phyloP scores from a whole-genome alignment of 1,284 basidiomycete genomes.

The Ganoderma multipileum region DNA sequence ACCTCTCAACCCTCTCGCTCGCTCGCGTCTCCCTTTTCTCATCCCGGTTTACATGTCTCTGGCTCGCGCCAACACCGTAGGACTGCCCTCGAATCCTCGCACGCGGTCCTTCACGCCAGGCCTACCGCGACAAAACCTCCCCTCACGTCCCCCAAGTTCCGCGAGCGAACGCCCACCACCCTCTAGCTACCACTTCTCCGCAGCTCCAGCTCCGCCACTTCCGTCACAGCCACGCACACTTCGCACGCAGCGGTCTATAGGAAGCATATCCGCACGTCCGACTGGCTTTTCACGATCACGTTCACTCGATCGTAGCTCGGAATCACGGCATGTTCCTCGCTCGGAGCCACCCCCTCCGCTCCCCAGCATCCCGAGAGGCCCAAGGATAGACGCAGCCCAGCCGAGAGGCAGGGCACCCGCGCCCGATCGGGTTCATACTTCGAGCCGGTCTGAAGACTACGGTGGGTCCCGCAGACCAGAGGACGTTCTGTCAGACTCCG shows the following conservation, averaged over 20 bases:
- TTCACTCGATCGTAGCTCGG: conserved; percentile 27
- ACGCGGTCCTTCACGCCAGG: conserved; percentile 27
- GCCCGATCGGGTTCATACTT: conserved; percentile 4
- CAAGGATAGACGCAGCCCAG: background rate
- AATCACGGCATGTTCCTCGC: conserved; percentile 19
- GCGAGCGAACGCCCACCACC: conserved; percentile 33
- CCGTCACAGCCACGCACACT: conserved; percentile 27
- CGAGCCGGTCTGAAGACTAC: conserved; percentile 21
- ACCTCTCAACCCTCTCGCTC: background rate
- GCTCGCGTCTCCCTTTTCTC: background rate
- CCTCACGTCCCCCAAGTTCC: conserved; percentile 33
- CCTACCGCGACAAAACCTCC: conserved; percentile 23
- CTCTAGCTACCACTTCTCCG: conserved; percentile 19
- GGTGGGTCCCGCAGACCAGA: conserved; percentile 17
- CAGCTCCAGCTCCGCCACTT: conserved; percentile 25
- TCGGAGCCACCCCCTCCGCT: conserved; percentile 25
- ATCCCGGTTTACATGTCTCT: conserved; percentile 32
- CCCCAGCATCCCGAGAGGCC: conserved; percentile 35
- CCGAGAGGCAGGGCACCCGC: background rate
- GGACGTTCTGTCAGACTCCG: conserved; percentile 23
- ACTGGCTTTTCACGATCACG: conserved; percentile 28
- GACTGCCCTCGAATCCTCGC: conserved; percentile 39
- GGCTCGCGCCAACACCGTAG: conserved; percentile 34
- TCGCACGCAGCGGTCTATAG: conserved; percentile 39
- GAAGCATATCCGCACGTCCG: conserved; percentile 25